These are phyloP conservation scores for Fraxinus floribunda DNA, from an alignment of 305 asterid species.

Conservation along the genomic window DNA sequence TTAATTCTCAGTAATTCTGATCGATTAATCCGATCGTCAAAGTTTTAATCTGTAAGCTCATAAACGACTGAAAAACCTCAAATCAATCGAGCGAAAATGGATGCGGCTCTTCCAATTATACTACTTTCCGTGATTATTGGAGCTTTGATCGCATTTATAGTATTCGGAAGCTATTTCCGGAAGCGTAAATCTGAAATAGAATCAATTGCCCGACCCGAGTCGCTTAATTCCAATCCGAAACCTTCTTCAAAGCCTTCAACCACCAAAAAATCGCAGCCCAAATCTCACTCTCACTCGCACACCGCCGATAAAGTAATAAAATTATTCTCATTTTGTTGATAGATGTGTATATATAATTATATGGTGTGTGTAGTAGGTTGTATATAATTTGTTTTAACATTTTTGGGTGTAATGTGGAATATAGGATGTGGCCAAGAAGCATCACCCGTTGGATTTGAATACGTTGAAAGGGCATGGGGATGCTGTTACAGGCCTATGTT, in stretches of 20 bases:
- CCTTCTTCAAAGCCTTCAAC: constrained; percentile 38
- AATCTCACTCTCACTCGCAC: constrained; percentile 60
- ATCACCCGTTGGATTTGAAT: constrained; percentile 92
- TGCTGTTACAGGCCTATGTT: constrained; percentile 78
- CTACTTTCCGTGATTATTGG: constrained; percentile 65
- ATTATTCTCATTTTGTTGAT: constrained; percentile 9
- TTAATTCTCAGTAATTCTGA: not conserved
- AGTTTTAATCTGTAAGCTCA: not conserved
- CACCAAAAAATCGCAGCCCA: constrained; percentile 58
- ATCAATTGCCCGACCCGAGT: constrained; percentile 60
- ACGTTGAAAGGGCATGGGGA: constrained; percentile 97
- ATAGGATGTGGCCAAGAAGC: constrained; percentile 83
- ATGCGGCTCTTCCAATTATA: constrained; percentile 50
- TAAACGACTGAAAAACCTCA: not conserved
- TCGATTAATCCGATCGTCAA: not conserved
- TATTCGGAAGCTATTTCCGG: constrained; percentile 67
- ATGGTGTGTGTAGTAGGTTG: not conserved
- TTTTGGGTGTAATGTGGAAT: constrained; percentile 30
- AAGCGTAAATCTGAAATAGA: constrained; percentile 72
- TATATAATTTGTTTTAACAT: constrained; percentile 13
- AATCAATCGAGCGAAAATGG: constrained; percentile 44
- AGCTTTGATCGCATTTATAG: constrained; percentile 61
- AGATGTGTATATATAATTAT: constrained; percentile 14
- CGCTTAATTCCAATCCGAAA: constrained; percentile 36
- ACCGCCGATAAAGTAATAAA: constrained; percentile 72